Conservation (phyloP, 2,329 filamentous ascomycete genomes). For the Dothistroma septosporum region DNA sequence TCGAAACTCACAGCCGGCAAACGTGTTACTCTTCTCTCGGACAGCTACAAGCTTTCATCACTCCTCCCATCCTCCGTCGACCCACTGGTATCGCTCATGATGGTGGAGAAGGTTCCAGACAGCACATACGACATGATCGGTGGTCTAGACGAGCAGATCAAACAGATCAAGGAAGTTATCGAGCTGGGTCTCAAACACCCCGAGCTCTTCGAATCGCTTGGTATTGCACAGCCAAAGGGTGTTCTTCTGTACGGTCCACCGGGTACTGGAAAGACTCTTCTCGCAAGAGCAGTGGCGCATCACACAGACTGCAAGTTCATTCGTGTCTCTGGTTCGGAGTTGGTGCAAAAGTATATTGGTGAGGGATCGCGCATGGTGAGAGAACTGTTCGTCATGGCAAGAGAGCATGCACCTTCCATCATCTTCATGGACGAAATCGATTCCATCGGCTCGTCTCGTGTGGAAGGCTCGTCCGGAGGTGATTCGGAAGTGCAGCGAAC, state of each 20-base stretch:
- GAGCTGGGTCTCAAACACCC: conserved; percentile 97
- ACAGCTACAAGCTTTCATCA: conserved; percentile 98
- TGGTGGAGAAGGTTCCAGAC: conserved; percentile 99
- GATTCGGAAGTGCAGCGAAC: conserved; percentile 98
- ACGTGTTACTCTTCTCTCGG: conserved; percentile 91
- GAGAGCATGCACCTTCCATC: conserved; percentile 95
- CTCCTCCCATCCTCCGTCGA: conserved; percentile 97
- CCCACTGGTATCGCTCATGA: conserved; percentile 98
- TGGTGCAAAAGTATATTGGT: conserved; percentile 99
- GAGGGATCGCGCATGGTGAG: conserved; percentile 98
- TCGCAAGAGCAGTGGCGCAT: conserved; percentile 93
- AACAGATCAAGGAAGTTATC: conserved; percentile 99
- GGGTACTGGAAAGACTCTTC: conserved; percentile 92
- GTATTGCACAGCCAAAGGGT: conserved; percentile 96
- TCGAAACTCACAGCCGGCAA: conserved; percentile 95
- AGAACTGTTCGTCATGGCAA: conserved; percentile 97
- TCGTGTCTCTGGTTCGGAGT: conserved; percentile 87
- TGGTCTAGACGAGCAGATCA: conserved; percentile 97
- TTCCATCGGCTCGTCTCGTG: conserved; percentile 93
- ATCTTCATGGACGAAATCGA: conserved; percentile 99
- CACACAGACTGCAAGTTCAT: conserved; percentile 99
- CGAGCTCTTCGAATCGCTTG: conserved; percentile 97
- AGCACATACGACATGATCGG: conserved; percentile 99
- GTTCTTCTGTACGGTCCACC: conserved; percentile 94
- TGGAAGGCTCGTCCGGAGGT: conserved; percentile 90